Base-by-base conservation (phyloP, 352 stramenopile genomes). In the Aphanomyces euteiches region DNA sequence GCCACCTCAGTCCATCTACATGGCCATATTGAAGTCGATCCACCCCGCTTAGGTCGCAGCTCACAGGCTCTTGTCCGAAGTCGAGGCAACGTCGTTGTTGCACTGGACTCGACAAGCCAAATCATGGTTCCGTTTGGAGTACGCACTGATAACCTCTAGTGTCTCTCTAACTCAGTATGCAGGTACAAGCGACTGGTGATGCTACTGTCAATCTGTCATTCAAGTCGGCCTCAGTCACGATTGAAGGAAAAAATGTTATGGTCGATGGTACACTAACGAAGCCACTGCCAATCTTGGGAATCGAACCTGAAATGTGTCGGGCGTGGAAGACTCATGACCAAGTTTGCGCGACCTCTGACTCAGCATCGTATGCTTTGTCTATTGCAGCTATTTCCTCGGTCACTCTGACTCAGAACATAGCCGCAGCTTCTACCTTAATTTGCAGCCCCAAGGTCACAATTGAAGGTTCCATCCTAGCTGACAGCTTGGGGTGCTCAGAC, bases 401-500 rank as follows among this genome's bases (percentile, higher is more conserved):
- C 19, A 71, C 66, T 3, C 37, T 90, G 13, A 75, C 75, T 6
- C 86, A 89, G 56, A 73, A 87, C 43, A 80, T 61, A 12, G 54
- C 78, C 0, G 82, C 80, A 17, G 78, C 82, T 15, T 85, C 83
- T 8, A 82, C 88, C 45, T 75, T 90, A 57, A 19, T 90, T 8
- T 90, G 83, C 56, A 83, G 80, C 63, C 71, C 65, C 17, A 72
- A 76, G 8, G 75, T 88, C 50, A 77, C 45, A 8, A 72, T 89
- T 13, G 58, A 65, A 58, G 81, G 81, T 39, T 40, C 64, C 15
- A 70, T 89, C 54, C 81, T 76, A 3, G 81, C 75, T 43, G 73
- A 74, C 40, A 67, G 63, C 17, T 77, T 87, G 48, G 83, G 83
- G 43, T 90, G 83, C 56, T 69, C 66, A 66, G 83, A 80, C 10